Conservation (phyloP, 306 rosid genomes). For the Senna siamea region DNA sequence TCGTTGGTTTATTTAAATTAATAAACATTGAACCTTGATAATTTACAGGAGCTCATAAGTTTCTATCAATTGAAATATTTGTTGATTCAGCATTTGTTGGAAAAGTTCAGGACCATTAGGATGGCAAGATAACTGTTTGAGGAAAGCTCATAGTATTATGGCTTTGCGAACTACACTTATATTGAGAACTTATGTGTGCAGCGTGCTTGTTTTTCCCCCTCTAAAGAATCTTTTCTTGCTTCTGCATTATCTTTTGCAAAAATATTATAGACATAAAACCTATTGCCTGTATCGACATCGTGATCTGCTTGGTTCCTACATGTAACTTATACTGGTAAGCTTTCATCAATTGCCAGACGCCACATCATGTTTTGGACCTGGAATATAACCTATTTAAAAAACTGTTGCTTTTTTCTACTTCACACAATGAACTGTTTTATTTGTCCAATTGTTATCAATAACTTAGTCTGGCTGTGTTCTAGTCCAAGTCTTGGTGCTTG, state of each 20-base stretch:
- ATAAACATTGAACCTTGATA: background rate
- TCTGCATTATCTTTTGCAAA: background rate
- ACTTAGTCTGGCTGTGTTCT: background rate
- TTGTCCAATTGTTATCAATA: background rate
- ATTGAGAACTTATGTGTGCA: conserved; percentile 6
- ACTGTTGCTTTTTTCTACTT: background rate
- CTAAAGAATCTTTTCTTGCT: background rate
- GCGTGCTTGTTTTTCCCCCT: conserved; percentile 9
- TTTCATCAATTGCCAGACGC: too few species aligned
- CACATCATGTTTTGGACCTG: too few species aligned
- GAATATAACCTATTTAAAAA: too few species aligned
- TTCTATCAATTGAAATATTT: background rate
- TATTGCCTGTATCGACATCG: too few species aligned
- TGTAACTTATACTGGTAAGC: too few species aligned
- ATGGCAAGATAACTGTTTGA: background rate
- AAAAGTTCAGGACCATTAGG: background rate
- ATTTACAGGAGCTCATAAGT: too few species aligned
- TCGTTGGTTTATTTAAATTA: background rate
- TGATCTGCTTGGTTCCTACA: too few species aligned
- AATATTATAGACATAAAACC: background rate
- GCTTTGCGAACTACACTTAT: background rate
- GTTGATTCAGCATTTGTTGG: background rate
- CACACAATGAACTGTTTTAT: background rate
- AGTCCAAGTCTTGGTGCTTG: background rate
- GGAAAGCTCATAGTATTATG: background rate